Evolutionary conservation across 371 early-diverging fungal genomes (phyloP), one percentile per base, ranked within the genome.

Genomic region (Rhizopus arrhizus): DNA sequence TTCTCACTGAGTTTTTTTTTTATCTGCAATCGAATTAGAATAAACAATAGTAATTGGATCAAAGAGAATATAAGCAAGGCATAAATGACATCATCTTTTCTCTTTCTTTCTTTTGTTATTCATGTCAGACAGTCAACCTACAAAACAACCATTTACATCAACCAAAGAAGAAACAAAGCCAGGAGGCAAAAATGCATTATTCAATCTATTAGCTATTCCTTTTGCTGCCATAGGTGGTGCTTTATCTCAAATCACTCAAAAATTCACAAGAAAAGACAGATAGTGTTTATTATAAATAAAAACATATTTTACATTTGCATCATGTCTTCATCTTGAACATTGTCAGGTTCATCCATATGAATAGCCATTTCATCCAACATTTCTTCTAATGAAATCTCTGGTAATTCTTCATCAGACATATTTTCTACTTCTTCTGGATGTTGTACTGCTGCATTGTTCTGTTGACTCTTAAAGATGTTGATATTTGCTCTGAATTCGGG

Each of bases 401-500:
- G 96, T 78, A 94, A 91, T 46, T 89, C 90, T 53, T 93, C 90
- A 9, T 85, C 89, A n/a, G 43, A 43, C 11, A 22, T 22, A 22
- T 22, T 2, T 47, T 75, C 81, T 32, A 73, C 80, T 12, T 82
- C 82, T 28, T 76, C 85, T 11, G 68, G 78, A 1, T 68, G 72
- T 32, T n/a, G n/a, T n/a, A n/a, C n/a, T n/a, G 31, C 45, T 13
- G 62, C 55, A 55, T 61, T 59, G 52, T 72, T 64, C 36, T 56
- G 42, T 31, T 72, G 65, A 65, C 64, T 62, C 80, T 93, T 95
- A 85, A 94, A 98, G 56, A 97, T 85, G 60, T 97, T 94, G 69
- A 97, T 81, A 68, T 89, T 92, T 52, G 91, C 87, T 64, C 98
- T 86, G 68, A 97, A 85, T 77, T 98, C 97, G 29, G 91, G 84